Base-by-base conservation (phyloP, 148 eudicot genomes). In the Rhododendron griersonianum region DNA sequence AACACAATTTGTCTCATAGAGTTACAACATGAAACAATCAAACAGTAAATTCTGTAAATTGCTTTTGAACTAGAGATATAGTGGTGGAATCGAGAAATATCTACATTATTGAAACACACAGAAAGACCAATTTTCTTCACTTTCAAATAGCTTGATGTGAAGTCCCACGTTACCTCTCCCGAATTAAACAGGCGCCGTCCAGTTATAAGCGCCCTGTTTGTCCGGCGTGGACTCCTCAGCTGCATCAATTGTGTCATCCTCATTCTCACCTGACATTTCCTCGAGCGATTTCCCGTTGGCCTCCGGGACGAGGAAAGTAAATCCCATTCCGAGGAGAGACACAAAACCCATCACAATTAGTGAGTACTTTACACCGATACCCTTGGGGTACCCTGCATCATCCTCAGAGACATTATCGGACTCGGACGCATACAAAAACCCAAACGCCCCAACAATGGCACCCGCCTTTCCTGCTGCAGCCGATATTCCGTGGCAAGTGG, bases 221-320 rank as follows among this genome's bases (percentile, higher is more conserved):
- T 33, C 33, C 33, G 33, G 33, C 33, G 33, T 33, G 33, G 33
- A 33, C 33, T 33, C 33, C n/a, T n/a, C n/a, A 50, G 11, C 15
- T 50, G 53, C n/a, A n/a, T n/a, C n/a, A 10, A 45, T 90, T 90
- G n/a, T n/a, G n/a, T 89, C 91, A 1, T 92, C 94, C 7, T 90
- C 91, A 30, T 94, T 91, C 91, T 96, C 98, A 35, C 87, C 88
- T 0, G 95, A 92, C 89, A 93, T 80, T 83, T 96, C 96, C 86
- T 96, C 98, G 69, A 96, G 88, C 0, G 98, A 96, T 87, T 91
- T 96, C 1, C 98, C 98, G 0, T 96, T 96, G 0, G 98, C 80
- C 87, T 96, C 98, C 0, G 98, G 98, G 30, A 96, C 96, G 84
- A 93, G 85, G 83, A 96, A 91, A 14, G 98, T 96, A 57, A 88